Base-by-base conservation (phyloP, 2,329 filamentous ascomycete genomes). In the Botrytis tulipae region DNA sequence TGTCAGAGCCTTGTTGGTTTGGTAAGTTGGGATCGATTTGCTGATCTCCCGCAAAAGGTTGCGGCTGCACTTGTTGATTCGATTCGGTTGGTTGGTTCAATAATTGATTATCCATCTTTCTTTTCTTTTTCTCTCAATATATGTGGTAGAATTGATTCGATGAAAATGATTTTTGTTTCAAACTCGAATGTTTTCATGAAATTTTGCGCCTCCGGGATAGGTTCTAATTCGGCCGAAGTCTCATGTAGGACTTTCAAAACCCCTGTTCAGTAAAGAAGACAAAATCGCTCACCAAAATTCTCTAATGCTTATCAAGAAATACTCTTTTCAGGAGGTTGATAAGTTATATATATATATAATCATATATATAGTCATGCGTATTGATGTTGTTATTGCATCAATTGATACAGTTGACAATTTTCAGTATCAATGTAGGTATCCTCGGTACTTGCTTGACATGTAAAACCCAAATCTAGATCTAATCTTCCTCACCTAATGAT, bases 1-100 rank as follows among this genome's bases (percentile, higher is more conserved):
- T 67, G 37, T 67, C 70, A 69, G 66, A 42, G 48, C n/a, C 48
- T 57, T 32, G 48, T 42, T 69, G 66, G 12, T 32, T 42, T 20
- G 66, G 37, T 32, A 57, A 40, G 20, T 69, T 57, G 18, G 66
- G 48, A 20, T 32, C n/a, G n/a, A 42, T 32, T 67, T 66, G 60
- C 22, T 72, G 70, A 54, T 67, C 46, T 51, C 44, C 29, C 66
- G 37, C 37, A 25, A 42, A 57, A 42, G 66, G 35, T 25, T 69
- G 66, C 35, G 37, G 48, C 48, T 57, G 66, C 16, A 42, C 48
- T 14, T 44, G 61, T 51, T 66, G 60, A 35, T 20, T 32, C 5
- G 44, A 57, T 44, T 35, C 57, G n/a, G 29, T 46, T 37, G 68
- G 35, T 29, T 35, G 68, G 35, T 61, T 70, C 9, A 46, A 44